Evolutionary conservation across 192 early-diverging fungal genomes (phyloP), one percentile per base, ranked within the genome.

Genomic region (Gryganskiella cystojenkinii): DNA sequence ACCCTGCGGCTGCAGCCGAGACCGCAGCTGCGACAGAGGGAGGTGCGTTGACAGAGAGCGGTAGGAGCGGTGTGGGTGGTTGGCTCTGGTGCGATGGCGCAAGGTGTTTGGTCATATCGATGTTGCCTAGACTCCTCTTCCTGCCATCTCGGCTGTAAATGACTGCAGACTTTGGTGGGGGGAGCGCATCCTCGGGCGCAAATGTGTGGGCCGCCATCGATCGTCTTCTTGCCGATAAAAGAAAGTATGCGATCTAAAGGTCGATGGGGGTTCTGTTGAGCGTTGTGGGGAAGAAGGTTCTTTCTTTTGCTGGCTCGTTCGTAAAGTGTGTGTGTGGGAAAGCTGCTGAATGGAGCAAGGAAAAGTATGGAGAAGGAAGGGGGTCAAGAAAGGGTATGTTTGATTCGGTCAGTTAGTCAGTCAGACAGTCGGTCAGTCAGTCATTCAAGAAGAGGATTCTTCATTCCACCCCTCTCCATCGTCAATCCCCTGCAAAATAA

Each of bases 81-180:
- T 61, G 68, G 50, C 71, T 69, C 17, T 80, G 55, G 55, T 20
- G 56, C 14, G 70, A 54, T 46, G 67, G 50, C 8, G 79, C 64
- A 54, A 73, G 61, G 24, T 68, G 64, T 35, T 62, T 72, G 22
- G 70, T 71, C 65, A 73, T 80, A 49, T 80, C 71, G 33, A 73
- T 73, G 54, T 73, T 73, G 42, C n/a, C n/a, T n/a, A 73, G 70
- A 45, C 70, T 80, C 51, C 79, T 59, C 37, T 80, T 80, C 57
- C 70, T 72, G 79, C 79, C 79, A 60, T 80, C 79, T 64, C 71
- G 59, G 60, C 71, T 80, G 60, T 80, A 80, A 63, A 80, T 80
- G 25, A 80, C 70, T 17, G 68, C 70, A n/a, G 70, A 67, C 56
- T 80, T 80, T 47, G 79, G 79, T 55, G 79, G 70, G n/a, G 79